phyloP scores from a whole-genome alignment of 805 yeast genomes.

The Schwanniomyces sp. region DNA sequence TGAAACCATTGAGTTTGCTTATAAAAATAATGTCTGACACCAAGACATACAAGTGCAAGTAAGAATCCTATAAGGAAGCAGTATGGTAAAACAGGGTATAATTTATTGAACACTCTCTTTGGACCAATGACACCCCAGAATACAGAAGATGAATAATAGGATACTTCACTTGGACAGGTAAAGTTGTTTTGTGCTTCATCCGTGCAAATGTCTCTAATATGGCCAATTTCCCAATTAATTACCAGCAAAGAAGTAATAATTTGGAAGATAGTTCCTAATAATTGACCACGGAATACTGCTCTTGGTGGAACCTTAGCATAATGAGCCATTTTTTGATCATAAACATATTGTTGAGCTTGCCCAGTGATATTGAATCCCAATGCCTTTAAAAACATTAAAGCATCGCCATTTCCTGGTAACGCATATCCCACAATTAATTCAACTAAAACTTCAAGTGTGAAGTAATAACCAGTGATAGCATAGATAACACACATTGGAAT shows the following conservation, averaged over 20 bases:
- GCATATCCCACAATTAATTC: conserved; percentile 60
- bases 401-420: conserved; percentile 54
- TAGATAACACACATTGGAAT: conserved; percentile 51
- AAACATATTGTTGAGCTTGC: conserved; percentile 54
- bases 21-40: conserved; percentile 20
- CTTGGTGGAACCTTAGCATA: conserved; percentile 23
- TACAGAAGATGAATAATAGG: conserved; percentile 47
- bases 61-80: conserved; percentile 53
- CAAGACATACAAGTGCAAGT: conserved; percentile 18
- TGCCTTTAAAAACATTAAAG: conserved; percentile 51
- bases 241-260: conserved; percentile 8
- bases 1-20: conserved; percentile 35
- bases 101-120: conserved; percentile 47
- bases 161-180: conserved; percentile 23
- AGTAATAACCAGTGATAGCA: conserved; percentile 47
- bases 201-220: conserved; percentile 7
- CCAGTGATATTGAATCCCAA: conserved; percentile 55
- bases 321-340: conserved; percentile 17
- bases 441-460: conserved; percentile 53
- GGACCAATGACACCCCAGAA: conserved; percentile 58
- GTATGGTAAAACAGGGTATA: conserved; percentile 50
- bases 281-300: conserved; percentile 18
- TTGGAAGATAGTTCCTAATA: conserved; percentile 7
- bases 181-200: conserved; percentile 19
- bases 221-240: conserved; percentile 9